phyloP scores from a whole-genome alignment of 2,329 filamentous ascomycete species.

The Venturia effusa region DNA sequence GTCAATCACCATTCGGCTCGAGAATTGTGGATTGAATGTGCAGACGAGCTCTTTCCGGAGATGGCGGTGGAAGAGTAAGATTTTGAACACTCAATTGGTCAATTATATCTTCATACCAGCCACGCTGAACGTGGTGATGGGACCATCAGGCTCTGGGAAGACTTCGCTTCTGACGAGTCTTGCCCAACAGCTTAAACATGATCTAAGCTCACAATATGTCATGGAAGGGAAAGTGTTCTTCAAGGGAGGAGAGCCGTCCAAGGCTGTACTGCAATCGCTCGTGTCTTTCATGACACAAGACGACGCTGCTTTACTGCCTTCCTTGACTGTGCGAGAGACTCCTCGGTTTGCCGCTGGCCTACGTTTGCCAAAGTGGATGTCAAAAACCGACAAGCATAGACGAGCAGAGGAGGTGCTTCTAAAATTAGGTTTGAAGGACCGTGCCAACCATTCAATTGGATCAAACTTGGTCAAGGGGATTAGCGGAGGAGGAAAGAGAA shows the following conservation, averaged over 20 bases:
- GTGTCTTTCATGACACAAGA: constrained; percentile 72
- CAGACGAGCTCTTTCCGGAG: constrained; percentile 48
- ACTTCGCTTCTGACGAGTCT: constrained; percentile 65
- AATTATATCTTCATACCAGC: no score
- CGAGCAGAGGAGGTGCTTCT: constrained; percentile 61
- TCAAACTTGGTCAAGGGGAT: constrained; percentile 67
- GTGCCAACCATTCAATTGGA: no score
- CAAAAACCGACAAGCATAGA: constrained; percentile 52
- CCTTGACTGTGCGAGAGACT: constrained; percentile 65
- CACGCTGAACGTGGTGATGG: no score
- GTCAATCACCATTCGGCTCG: constrained; percentile 51
- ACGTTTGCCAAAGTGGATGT: constrained; percentile 60
- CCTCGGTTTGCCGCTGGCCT: constrained; percentile 58
- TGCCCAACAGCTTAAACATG: constrained; percentile 54
- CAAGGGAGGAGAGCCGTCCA: constrained; percentile 55
- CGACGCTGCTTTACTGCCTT: constrained; percentile 63
- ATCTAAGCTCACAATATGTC: constrained; percentile 50
- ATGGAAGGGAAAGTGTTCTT: constrained; percentile 52
- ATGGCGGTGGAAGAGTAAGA: constrained; percentile 28
- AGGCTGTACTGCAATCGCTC: constrained; percentile 58
- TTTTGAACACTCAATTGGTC: constrained; percentile 45
- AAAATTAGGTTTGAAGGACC: constrained; percentile 70
- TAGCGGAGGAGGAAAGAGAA: constrained; percentile 67
- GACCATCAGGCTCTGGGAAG: constrained; percentile 67
- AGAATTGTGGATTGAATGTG: constrained; percentile 52